Evolutionary conservation across 768 basidiomycete species (phyloP), one percentile per base, ranked within the genome.

Genomic region (Exidia glandulosa): DNA sequence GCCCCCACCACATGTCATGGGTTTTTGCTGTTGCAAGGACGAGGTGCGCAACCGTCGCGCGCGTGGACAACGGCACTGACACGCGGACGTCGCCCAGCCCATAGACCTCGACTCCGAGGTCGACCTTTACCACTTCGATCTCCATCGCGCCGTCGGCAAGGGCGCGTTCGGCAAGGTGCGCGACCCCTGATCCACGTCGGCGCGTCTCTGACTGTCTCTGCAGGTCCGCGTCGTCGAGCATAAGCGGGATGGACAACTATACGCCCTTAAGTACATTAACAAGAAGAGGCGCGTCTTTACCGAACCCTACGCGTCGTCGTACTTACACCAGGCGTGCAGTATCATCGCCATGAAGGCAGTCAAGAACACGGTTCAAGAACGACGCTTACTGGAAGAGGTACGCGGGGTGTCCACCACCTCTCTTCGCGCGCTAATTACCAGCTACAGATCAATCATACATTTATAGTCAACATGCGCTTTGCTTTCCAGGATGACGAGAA

Each of bases 201-300:
- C 25, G 7, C 27, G 31, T 27, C 36, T n/a, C 37, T 13, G 54
- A 57, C 59, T 47, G 30, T 29, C 27, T 14, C 27, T 29, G 25
- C 29, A 95, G 93, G 94, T 98, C 71, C 85, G 94, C 69, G 94
- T 97, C 52, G 92, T 98, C 63, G 93, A 97, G 72, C 94, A 96
- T 76, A 96, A 95, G 71, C 85, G 86, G 68, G 83, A 90, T 2
- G 94, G 93, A 70, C 84, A 91, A 66, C 79, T 97, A 1, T 96
- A 90, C 69, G 94, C 94, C 25, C 84, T 97, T 74, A 98, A 98
- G 70, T 97, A 98, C 76, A 94, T 98, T 76, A 94, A 98, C 74
- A 98, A 98, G 74, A 80, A 90, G 52, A 86, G 85, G 69, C 76
- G 64, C 32, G 41, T 29, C 7, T 14, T 25, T 27, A 9, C 10